A percentile compares a stretch with the other conserved stretches of the same genome.
Conservation (phyloP, 202 grass and related monocot genomes). For the Schoenoplectus tabernaemontani region DNA sequence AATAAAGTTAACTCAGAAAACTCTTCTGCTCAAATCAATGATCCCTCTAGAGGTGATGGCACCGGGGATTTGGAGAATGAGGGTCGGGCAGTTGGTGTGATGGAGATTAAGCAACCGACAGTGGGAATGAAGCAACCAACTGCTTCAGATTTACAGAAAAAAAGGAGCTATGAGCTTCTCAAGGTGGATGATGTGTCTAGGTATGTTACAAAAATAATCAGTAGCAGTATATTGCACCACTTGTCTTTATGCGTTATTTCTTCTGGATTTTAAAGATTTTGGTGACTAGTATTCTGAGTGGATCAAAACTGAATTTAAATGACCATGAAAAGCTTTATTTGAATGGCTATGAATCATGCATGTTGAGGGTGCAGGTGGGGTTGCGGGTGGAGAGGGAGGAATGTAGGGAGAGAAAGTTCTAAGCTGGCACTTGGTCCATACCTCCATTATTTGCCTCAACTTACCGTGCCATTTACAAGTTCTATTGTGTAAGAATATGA, state of each 20-base stretch:
- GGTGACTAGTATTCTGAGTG: neutral
- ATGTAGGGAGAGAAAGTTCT: neutral
- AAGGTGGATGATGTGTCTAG: constrained; percentile 57
- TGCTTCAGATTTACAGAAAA: constrained; percentile 63
- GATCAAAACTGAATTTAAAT: neutral
- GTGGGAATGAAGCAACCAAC: no score
- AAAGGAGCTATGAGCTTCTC: constrained; percentile 65
- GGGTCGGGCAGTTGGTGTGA: neutral
- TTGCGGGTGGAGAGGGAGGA: neutral
- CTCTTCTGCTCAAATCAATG: constrained; percentile 34
- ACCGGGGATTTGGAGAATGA: constrained; percentile 24
- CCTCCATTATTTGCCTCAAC: no score
- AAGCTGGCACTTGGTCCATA: no score
- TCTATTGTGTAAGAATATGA: neutral
- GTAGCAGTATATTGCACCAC: no score
- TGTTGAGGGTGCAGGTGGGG: no score
- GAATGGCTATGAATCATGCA: neutral
- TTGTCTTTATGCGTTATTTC: neutral
- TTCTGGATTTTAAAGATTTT: neutral
- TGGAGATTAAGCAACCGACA: no score
- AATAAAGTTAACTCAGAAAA: constrained; percentile 28
- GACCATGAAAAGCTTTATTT: no score
- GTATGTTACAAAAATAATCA: constrained; percentile 21
- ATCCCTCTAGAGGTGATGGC: constrained; percentile 1
- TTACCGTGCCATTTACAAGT: no score